Base-by-base conservation (phyloP, 495 filamentous ascomycete species). In the Chlorociboria aeruginascens region DNA sequence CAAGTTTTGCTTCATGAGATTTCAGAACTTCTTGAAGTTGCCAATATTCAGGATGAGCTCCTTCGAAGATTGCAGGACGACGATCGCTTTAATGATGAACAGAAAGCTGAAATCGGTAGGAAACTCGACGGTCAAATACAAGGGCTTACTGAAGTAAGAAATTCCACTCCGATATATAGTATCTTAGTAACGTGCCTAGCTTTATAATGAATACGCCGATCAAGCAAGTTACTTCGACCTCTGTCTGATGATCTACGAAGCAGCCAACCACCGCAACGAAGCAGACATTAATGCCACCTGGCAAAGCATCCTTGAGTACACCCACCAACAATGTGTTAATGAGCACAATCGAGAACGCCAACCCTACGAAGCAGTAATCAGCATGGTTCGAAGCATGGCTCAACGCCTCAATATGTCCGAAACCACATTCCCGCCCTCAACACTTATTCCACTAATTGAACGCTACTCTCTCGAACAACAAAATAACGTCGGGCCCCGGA, bases 31-130 rank as follows among this genome's bases (percentile, higher is more conserved):
- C 77, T 99, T 28, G 93, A 97, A 54, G 76, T 97, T 29, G 90
- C 90, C 14, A 89, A 89, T 54, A 86, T 99, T 51, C 92, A 99
- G 63, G 86, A 94, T 56, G 92, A 97, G 54, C 62, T 97, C 28
- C 67, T 97, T 40, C 83, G 89, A 64, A 73, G 84, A 36, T 61
- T 99, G 37, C 82, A 74, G 60, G 73, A 72, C 32, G 90, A 97
- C 54, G 48, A 61, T 4, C 78, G 92, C 33, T 71, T 95, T 34
- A 55, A 64, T 6, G 60, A 32, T 16, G 77, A 81, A 10, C 77
- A 75, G 46, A 75, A 75, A 50, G 54, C 64, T 6, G 69, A 79
- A 34, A 75, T 95, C 12, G 59, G 84, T 38, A 58, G 66, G 28
- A 69, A 75, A 13, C 69, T 99, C 17, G 78, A 94, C 61, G 85